Conservation (phyloP, 331 rosid genomes). For the Malus hybrid region DNA sequence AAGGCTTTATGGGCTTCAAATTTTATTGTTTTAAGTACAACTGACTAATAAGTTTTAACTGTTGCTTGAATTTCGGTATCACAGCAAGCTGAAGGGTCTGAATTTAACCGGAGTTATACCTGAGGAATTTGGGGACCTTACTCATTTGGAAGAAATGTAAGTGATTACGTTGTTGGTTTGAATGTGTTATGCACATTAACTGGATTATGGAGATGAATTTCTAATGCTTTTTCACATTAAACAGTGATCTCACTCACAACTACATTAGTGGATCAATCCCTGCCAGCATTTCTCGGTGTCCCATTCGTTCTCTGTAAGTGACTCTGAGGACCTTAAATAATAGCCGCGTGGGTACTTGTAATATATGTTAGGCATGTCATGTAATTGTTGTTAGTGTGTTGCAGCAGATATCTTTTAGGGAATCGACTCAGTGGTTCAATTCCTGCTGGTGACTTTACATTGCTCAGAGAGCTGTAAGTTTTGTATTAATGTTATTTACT, state of each 20-base stretch:
- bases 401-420: conserved; percentile 55
- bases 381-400: conserved; percentile 2
- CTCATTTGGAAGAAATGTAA: conserved; percentile 47
- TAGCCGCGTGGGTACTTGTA: not conserved
- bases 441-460: conserved; percentile 52
- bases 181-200: not conserved
- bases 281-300: conserved; percentile 32
- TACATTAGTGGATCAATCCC: conserved; percentile 68
- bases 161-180: not conserved
- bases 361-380: not conserved
- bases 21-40: not conserved
- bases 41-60: too few relatives aligned
- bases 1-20: not conserved
- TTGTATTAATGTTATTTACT: not conserved
- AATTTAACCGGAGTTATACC: conserved; percentile 54
- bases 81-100: conserved; percentile 50
- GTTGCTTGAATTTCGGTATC: not conserved
- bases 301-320: conserved; percentile 52
- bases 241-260: conserved; percentile 71
- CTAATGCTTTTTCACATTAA: not conserved
- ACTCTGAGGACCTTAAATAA: not conserved
- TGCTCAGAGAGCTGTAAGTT: conserved; percentile 53
- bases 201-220: not conserved
- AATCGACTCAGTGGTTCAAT: conserved; percentile 55
- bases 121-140: conserved; percentile 57